Conservation (phyloP, 78 protist genomes). For the Creolimax fragrantissima region DNA sequence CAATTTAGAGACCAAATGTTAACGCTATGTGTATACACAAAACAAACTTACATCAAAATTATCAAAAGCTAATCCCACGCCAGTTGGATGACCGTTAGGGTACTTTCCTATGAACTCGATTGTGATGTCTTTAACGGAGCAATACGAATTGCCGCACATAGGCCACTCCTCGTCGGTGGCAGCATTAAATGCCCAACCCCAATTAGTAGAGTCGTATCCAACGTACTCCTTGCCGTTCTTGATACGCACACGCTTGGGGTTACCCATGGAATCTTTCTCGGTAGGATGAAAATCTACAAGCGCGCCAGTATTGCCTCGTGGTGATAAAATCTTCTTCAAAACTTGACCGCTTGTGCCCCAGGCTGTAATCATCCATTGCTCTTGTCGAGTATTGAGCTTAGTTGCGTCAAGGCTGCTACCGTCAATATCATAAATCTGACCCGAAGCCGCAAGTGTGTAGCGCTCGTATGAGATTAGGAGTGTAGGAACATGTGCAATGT, state of each 20-base stretch:
- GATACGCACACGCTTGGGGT: neutral
- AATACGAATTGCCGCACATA: neutral
- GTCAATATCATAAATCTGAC: neutral
- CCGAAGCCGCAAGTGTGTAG: neutral
- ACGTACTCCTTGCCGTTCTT: neutral
- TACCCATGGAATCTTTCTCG: neutral
- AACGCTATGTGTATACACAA: too few species aligned
- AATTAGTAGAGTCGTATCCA: neutral
- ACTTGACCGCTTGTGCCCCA: neutral
- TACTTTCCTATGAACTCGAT: neutral
- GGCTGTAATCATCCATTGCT: neutral
- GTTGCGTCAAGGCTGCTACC: neutral
- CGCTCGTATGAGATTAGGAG: neutral
- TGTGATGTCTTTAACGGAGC: neutral
- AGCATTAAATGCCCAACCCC: neutral
- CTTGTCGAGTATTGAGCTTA: neutral
- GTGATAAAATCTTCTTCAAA: neutral
- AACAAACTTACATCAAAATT: neutral
- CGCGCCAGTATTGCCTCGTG: neutral
- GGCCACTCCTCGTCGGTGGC: neutral
- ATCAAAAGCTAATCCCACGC: neutral
- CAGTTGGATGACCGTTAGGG: neutral
- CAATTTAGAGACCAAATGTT: too few species aligned
- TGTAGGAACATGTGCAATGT: neutral
- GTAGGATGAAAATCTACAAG: neutral